phyloP scores from a whole-genome alignment of 805 yeast species.

The Metschnikowia noctiluminum region DNA sequence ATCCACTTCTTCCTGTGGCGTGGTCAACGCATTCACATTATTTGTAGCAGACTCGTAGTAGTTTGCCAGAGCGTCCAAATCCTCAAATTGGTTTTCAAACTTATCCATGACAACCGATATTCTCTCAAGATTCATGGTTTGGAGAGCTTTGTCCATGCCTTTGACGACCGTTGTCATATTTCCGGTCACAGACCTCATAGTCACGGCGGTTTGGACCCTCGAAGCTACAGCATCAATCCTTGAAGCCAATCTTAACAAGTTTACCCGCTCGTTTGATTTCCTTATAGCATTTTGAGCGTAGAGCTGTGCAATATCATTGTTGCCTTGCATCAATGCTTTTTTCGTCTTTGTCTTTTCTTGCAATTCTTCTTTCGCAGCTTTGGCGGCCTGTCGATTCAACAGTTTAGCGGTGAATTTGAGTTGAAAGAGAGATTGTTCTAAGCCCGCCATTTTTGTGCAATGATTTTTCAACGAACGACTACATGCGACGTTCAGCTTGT shows the following conservation, averaged over 20 bases:
- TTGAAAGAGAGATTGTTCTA: constrained; percentile 29
- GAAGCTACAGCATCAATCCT: constrained; percentile 95
- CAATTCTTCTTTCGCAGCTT: constrained; percentile 86
- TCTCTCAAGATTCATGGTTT: constrained; percentile 90
- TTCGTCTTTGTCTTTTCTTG: constrained; percentile 85
- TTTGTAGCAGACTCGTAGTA: constrained; percentile 90
- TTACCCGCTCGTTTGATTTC: constrained; percentile 81
- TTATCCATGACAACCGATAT: constrained; percentile 96
- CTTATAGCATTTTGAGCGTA: constrained; percentile 96
- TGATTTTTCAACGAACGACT: background rate
- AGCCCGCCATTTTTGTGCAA: constrained; percentile 22
- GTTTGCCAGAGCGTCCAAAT: constrained; percentile 87
- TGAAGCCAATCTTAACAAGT: constrained; percentile 75
- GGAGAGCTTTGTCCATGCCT: constrained; percentile 96
- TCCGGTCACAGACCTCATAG: constrained; percentile 92
- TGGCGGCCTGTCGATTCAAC: constrained; percentile 81
- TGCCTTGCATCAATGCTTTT: constrained; percentile 81
- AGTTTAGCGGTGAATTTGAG: constrained; percentile 84
- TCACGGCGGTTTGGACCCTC: constrained; percentile 94
- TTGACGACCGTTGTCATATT: constrained; percentile 90
- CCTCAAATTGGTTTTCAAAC: constrained; percentile 94
- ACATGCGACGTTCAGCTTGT: too few species aligned
- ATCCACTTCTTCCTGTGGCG: constrained; percentile 96
- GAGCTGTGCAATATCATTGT: constrained; percentile 86
- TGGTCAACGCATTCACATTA: constrained; percentile 80